Conservation (phyloP, 2,329 filamentous ascomycete genomes). For the Talaromyces funiculosus region DNA sequence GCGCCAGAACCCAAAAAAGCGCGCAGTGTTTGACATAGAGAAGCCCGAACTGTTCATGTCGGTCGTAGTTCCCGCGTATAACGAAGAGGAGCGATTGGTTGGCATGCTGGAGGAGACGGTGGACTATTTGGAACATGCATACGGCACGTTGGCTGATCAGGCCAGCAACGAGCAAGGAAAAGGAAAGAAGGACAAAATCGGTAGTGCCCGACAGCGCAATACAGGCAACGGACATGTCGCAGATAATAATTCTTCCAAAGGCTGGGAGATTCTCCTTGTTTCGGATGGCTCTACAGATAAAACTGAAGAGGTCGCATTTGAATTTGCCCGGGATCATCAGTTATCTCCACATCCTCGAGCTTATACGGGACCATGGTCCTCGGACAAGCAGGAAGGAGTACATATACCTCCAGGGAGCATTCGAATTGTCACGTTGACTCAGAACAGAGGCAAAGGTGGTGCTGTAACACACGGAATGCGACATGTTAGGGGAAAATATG, state of each 20-base stretch:
- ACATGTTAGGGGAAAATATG: slow-evolving; percentile 81
- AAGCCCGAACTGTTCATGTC: slow-evolving; percentile 78
- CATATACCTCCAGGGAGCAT: slow-evolving; percentile 69
- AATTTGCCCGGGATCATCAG: slow-evolving; percentile 68
- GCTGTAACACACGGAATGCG: slow-evolving; percentile 92
- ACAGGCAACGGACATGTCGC: slow-evolving; percentile 22
- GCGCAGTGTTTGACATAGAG: slow-evolving; percentile 46
- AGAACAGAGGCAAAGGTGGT: slow-evolving; percentile 91
- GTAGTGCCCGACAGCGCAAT: slow-evolving; percentile 12
- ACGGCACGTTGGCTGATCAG: slow-evolving; percentile 49
- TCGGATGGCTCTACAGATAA: slow-evolving; percentile 82
- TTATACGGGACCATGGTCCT: slow-evolving; percentile 50
- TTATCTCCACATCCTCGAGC: slow-evolving; percentile 43
- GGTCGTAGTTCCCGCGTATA: slow-evolving; percentile 91
- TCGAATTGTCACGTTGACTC: slow-evolving; percentile 68
- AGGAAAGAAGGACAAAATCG: neutral
- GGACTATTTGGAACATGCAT: slow-evolving; percentile 71
- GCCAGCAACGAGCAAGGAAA: neutral
- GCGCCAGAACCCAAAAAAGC: slow-evolving; percentile 37
- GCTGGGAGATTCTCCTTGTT: slow-evolving; percentile 90
- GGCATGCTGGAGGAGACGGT: slow-evolving; percentile 89
- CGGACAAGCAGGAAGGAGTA: slow-evolving; percentile 38
- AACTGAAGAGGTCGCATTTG: slow-evolving; percentile 72
- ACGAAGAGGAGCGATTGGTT: slow-evolving; percentile 76
- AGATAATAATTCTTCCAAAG: slow-evolving; percentile 37